A percentile compares a stretch with the other conserved stretches of the same genome.
These are phyloP conservation scores for Noccaea bulbosa DNA, from an alignment of 345 rosid genomes.

Conservation along the genomic window DNA sequence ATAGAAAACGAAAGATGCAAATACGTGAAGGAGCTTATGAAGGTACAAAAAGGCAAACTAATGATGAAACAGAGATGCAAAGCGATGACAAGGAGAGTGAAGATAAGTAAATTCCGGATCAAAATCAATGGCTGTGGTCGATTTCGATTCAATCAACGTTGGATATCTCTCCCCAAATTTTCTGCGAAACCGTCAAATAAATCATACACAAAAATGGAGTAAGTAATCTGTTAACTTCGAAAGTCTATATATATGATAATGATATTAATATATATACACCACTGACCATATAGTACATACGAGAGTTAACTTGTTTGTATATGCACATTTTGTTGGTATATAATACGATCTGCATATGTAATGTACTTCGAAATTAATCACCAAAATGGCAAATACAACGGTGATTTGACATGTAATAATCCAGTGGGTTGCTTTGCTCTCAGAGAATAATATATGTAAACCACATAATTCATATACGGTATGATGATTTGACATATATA, in stretches of 20 bases:
- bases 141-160: conserved; percentile 53
- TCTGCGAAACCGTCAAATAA: conserved; percentile 48
- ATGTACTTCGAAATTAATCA: too few species aligned
- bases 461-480: too few species aligned
- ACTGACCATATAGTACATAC: too few species aligned
- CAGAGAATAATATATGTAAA: too few species aligned
- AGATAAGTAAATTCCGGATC: conserved; percentile 59
- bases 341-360: too few species aligned
- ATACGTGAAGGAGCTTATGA: conserved; percentile 47
- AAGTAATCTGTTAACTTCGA: conserved; percentile 6
- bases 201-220: conserved; percentile 58
- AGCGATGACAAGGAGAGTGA: conserved; percentile 57
- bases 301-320: too few species aligned
- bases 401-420: too few species aligned
- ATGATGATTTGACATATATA: too few species aligned
- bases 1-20: conserved; percentile 51
- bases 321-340: too few species aligned
- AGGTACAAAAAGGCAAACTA: conserved; percentile 46
- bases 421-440: too few species aligned
- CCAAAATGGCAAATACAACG: too few species aligned
- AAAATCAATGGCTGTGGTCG: conserved; percentile 67
- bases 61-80: conserved; percentile 52
- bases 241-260: background rate
- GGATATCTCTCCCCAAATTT: conserved; percentile 60
- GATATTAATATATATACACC: background rate